Conservation (phyloP, 1,139 yeast species). For the Yamadazyma conglobata region DNA sequence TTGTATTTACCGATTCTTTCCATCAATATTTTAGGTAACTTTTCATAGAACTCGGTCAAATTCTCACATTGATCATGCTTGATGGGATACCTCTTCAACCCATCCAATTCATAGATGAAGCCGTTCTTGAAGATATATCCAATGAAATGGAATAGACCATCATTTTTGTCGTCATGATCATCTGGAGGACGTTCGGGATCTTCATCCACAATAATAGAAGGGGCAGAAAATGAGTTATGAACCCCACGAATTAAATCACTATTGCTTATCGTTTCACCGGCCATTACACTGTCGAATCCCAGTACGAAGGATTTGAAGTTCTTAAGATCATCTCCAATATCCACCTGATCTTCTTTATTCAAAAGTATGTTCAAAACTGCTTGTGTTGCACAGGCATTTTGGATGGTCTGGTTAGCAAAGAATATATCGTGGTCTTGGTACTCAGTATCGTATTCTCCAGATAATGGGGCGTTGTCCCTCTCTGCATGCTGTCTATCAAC, state of each 20-base stretch:
- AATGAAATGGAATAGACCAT: constrained; percentile 61
- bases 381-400: constrained; percentile 76
- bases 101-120: constrained; percentile 63
- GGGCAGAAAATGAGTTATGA: constrained; percentile 65
- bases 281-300: constrained; percentile 54
- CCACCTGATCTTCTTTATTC: constrained; percentile 32
- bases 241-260: constrained; percentile 56
- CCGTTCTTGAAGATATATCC: constrained; percentile 51
- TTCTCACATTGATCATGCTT: constrained; percentile 43
- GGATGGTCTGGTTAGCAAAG: constrained; percentile 65
- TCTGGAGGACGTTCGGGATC: constrained; percentile 29
- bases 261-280: constrained; percentile 64
- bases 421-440: constrained; percentile 41
- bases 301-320: constrained; percentile 51
- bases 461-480: constrained; percentile 31
- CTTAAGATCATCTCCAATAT: constrained; percentile 48
- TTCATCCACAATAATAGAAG: constrained; percentile 48
- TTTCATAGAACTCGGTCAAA: constrained; percentile 40
- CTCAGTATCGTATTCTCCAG: constrained; percentile 43
- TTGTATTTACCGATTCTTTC: constrained; percentile 47
- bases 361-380: constrained; percentile 63
- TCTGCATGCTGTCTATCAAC: constrained; percentile 30
- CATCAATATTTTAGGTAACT: constrained; percentile 42
- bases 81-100: constrained; percentile 58
- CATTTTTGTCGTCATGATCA: constrained; percentile 39